phyloP scores from a whole-genome alignment of 148 eudicot species.

The Cornus kousa region DNA sequence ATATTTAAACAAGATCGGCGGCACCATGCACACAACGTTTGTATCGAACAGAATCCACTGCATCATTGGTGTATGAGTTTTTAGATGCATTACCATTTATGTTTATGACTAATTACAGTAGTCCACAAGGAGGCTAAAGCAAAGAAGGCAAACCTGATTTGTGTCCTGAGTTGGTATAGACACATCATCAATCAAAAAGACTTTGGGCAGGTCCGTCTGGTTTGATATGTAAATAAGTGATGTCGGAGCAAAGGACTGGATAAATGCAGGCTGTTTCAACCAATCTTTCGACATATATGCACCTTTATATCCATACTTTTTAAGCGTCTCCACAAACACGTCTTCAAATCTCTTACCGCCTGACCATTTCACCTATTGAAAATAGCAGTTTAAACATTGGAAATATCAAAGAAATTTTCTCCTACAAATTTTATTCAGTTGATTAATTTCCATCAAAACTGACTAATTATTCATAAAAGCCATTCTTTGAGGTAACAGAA shows the following conservation, averaged over 20 bases:
- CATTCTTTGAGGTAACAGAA: neutral
- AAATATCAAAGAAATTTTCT: neutral
- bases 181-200: conserved; percentile 76
- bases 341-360: conserved; percentile 83
- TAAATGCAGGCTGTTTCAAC: conserved; percentile 86
- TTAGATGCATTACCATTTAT: neutral
- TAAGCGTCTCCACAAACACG: conserved; percentile 69
- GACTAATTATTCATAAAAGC: conserved; percentile 2
- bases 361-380: conserved; percentile 84
- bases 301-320: conserved; percentile 84
- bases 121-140: neutral
- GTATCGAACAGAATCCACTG: neutral
- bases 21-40: neutral
- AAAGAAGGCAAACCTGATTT: conserved; percentile 59
- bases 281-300: conserved; percentile 82
- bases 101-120: neutral
- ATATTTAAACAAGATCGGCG: neutral
- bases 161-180: conserved; percentile 78
- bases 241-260: conserved; percentile 95
- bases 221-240: conserved; percentile 76
- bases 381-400: conserved; percentile 8
- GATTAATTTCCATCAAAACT: neutral
- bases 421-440: neutral
- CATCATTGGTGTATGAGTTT: too few species aligned
- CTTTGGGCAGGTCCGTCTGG: conserved; percentile 80